Evolutionary conservation across 2,329 filamentous ascomycete species (phyloP), one percentile per base, ranked within the genome.

Genomic region (Whalleya microplaca): DNA sequence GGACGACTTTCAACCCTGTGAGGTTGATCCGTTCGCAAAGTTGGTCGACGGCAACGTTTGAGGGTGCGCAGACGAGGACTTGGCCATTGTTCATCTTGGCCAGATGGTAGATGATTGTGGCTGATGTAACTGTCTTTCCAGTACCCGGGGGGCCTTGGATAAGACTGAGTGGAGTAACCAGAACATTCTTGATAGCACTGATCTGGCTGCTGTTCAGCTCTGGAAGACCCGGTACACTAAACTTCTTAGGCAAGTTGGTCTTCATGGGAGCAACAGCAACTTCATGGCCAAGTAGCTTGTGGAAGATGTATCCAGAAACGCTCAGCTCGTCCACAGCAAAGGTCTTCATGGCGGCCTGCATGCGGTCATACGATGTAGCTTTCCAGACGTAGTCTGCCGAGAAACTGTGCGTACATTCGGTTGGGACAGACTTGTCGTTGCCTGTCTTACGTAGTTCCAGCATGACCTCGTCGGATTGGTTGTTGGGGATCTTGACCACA

Each of bases 361-460:
- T 99, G 62, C 95, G 93, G 71, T 99, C 95, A 72, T 99, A 99
- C 0, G 94, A 98, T 0, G 96, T 99, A 14, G 96, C 95, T 73
- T 99, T 99, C 95, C 95, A 99, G 53, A 99, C 95, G 70, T 99
- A 99, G 73, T 99, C 95, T 64, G 94, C 95, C 16, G 92, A 96
- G 76, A 99, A 99, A 74, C 97, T 96, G 76, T 96, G 92, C 0
- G 94, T 96, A 74, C 94, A 95, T 69, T 99, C 94, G 0, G 92
- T 96, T 0, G 95, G 95, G 1, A 98, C 91, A 23, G 90, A 91
- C 75, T 98, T 98, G 78, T 98, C 93, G 71, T 96, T 96, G 59
- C 92, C 93, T 61, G 95, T 94, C 69, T 95, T 92, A 65, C 95
- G 90, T 71, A 99, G 78, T 73, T 99, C 95, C 63, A 99, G 89